Conservation (phyloP, 2,329 filamentous ascomycete species). For the Chlorencoelia australis region DNA sequence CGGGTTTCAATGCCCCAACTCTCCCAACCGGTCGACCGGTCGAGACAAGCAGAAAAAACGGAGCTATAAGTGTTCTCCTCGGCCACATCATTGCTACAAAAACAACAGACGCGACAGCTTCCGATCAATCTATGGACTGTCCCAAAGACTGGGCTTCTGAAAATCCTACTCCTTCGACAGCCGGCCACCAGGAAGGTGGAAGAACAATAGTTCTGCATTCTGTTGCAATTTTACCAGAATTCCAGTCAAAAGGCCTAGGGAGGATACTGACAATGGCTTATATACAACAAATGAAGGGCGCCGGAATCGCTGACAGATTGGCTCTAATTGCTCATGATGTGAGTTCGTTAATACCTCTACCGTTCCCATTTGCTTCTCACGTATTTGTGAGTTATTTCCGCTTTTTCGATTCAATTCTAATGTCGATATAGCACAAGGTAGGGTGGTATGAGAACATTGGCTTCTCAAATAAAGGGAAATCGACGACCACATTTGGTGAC, state of each 20-base stretch:
- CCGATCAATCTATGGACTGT: conserved; percentile 66
- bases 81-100: conserved; percentile 72
- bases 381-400: too few species aligned
- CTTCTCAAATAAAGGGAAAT: conserved; percentile 59
- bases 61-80: conserved; percentile 52
- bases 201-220: conserved; percentile 74
- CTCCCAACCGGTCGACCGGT: conserved; percentile 44
- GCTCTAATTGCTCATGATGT: conserved; percentile 69
- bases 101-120: conserved; percentile 51
- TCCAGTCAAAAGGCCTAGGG: conserved; percentile 66
- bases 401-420: too few species aligned
- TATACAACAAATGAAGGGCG: conserved; percentile 63
- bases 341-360: conserved; percentile 19
- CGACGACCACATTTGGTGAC: conserved; percentile 62
- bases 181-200: conserved; percentile 65
- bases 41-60: conserved; percentile 48
- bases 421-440: conserved; percentile 53
- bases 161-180: conserved; percentile 32
- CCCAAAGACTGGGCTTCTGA: conserved; percentile 55
- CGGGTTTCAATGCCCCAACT: conserved; percentile 43
- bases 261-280: conserved; percentile 66
- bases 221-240: conserved; percentile 65
- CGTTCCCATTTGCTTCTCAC: too few species aligned
- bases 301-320: conserved; percentile 60
- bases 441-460: conserved; percentile 68